Conservation (phyloP, 2,329 filamentous ascomycete genomes). For the Aspergillus spinulosporus region DNA sequence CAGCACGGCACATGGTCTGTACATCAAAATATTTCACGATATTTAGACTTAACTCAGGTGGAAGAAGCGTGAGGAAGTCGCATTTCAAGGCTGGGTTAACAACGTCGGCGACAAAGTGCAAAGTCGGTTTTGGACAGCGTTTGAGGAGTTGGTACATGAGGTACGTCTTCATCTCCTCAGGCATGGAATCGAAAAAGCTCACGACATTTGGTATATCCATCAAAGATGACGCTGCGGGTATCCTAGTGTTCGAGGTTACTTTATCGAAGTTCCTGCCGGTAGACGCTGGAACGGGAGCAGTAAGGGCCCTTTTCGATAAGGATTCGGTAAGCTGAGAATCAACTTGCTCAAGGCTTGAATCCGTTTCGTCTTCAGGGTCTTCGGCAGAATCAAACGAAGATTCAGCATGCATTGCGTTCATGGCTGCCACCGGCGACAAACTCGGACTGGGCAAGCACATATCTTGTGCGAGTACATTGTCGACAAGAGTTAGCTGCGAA, state of each 20-base stretch:
- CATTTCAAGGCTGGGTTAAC: conserved; percentile 94
- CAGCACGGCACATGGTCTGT: conserved; percentile 81
- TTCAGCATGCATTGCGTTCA: conserved; percentile 55
- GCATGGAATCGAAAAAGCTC: conserved; percentile 87
- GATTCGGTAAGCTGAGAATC: conserved; percentile 28
- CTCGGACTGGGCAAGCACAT: conserved; percentile 93
- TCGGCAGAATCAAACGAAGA: conserved; percentile 45
- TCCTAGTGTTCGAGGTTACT: conserved; percentile 21
- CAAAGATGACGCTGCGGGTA: conserved; percentile 46
- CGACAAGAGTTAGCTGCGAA: conserved; percentile 54
- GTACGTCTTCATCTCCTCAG: conserved; percentile 87
- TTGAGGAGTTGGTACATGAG: conserved; percentile 95
- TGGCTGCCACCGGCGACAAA: conserved; percentile 83
- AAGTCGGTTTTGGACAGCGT: conserved; percentile 80
- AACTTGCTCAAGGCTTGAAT: conserved; percentile 45
- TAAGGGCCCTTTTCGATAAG: conserved; percentile 23
- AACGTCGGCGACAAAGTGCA: conserved; percentile 84
- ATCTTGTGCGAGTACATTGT: conserved; percentile 75
- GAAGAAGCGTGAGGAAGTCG: conserved; percentile 83
- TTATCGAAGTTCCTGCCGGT: conserved; percentile 14
- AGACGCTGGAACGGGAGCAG: conserved; percentile 9
- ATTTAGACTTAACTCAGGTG: conserved; percentile 82
- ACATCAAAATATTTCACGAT: conserved; percentile 84
- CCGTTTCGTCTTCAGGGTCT: conserved; percentile 42
- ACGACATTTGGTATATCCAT: conserved; percentile 84